Base-by-base conservation (phyloP, 139 green algal genomes). In the Coelastrella sp. region DNA sequence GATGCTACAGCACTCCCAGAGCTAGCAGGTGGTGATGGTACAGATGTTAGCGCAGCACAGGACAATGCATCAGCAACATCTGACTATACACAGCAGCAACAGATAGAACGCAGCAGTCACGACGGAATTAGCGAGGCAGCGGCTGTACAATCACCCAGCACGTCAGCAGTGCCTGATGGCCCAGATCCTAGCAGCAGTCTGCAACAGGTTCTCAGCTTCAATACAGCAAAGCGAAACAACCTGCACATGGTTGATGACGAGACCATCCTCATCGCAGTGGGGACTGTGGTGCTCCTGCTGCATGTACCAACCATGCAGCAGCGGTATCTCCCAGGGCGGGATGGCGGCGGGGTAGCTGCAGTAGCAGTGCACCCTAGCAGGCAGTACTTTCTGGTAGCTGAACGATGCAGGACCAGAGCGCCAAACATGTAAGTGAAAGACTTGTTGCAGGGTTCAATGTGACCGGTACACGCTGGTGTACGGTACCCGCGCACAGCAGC, bases 341-440 rank as follows among this genome's bases (percentile, higher is more conserved):
- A 97, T 85, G 94, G 93, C 7, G 93, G 92, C 23, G 92, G 96
- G 71, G 91, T 98, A 14, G 95, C 93, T 13, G 94, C 93, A n/a
- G 86, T 98, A 16, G 92, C 93, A 17, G 95, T 97, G 73, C 94
- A 97, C 91, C 95, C 95, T n/a, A 91, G 73, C 7, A 80, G 92
- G 16, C 91, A 90, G 64, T 94, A 92, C 74, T 93, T 98, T 16
- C 94, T 95, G 13, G 94, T 98, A 13, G 95, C 93, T 17, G 96
- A 97, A 84, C 96, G 96, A 88, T 94, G 92, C 87, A 76, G 80
- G 32, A 65, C 77, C 66, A 73, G 87, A 5, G 7, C 89, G 4
- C 94, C 96, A 17, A 94, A 94, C 83, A 88, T 97, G 16, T 97
- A 60, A 86, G 87, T 73, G 8, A 59, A 13, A 32, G 8, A 47